Percentiles rank a stretch among this genome's conserved stretches.
Evolutionary conservation across 805 yeast species (phyloP).

Genomic region (Zygotorulaspora sp.): DNA sequence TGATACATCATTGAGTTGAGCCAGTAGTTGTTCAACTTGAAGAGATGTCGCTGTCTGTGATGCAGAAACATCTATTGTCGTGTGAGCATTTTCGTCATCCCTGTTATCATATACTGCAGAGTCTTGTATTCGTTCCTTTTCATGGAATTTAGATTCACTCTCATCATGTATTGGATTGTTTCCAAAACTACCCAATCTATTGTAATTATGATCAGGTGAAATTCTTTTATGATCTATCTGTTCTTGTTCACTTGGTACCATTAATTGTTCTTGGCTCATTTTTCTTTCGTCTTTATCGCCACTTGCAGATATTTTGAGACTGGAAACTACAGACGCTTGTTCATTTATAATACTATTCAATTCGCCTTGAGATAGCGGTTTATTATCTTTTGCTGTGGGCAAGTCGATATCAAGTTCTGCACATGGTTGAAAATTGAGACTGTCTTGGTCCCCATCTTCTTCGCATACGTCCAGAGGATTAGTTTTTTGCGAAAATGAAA

Average conservation of each 20-base stretch:
- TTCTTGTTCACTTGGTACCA: neutral
- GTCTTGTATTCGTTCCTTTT: neutral
- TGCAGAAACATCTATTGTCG: slow-evolving; percentile 6
- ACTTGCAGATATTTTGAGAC: slow-evolving; percentile 1
- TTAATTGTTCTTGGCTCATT: neutral
- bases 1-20: slow-evolving; percentile 30
- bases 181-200: neutral
- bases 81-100: no score
- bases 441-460: slow-evolving; percentile 9
- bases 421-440: slow-evolving; percentile 21
- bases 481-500: neutral
- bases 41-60: slow-evolving; percentile 19
- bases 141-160: neutral
- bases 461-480: slow-evolving; percentile 1
- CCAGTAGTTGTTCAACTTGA: slow-evolving; percentile 31
- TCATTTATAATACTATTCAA: neutral
- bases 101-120: neutral
- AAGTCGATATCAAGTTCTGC: slow-evolving; percentile 15
- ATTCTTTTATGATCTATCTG: neutral
- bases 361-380: neutral
- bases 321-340: slow-evolving; percentile 1
- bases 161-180: no score
- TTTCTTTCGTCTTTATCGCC: neutral
- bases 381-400: neutral
- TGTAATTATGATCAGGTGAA: neutral